Evolutionary conservation across 2,329 filamentous ascomycete genomes (phyloP).

Genomic region (Lomentospora prolificans): DNA sequence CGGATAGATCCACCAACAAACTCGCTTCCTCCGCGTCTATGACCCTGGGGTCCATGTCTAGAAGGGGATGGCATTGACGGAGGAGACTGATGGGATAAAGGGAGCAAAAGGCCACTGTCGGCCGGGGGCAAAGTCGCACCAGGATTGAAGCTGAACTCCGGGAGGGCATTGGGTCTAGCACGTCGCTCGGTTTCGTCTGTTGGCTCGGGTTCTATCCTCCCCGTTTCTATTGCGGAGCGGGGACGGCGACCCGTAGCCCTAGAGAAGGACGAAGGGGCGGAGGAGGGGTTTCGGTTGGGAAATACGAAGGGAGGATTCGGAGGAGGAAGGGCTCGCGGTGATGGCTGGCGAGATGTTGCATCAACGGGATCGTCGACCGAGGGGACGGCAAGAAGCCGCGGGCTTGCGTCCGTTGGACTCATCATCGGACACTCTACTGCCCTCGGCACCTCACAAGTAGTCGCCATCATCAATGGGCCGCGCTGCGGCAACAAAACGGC

Average conservation of each 20-base stretch:
- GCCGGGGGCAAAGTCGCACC: conserved; percentile 27
- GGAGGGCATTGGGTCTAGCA: background rate
- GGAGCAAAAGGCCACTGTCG: conserved; percentile 35
- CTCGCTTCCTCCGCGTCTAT: conserved; percentile 74
- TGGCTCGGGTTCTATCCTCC: conserved; percentile 14
- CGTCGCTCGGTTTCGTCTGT: background rate
- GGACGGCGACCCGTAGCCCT: conserved; percentile 40
- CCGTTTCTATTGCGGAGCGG: conserved; percentile 41
- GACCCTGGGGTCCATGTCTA: conserved; percentile 56
- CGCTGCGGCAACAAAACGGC: conserved; percentile 7
- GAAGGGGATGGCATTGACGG: conserved; percentile 44
- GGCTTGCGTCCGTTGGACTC: conserved; percentile 16
- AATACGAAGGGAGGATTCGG: conserved; percentile 60
- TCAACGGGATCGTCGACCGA: conserved; percentile 14
- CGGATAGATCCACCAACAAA: conserved; percentile 68
- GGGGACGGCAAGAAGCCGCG: conserved; percentile 9
- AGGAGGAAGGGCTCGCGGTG: conserved; percentile 23
- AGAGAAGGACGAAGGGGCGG: conserved; percentile 37
- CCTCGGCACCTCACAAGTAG: conserved; percentile 27
- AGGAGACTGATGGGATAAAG: conserved; percentile 43
- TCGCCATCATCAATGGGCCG: conserved; percentile 26
- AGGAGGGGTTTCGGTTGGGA: conserved; percentile 36
- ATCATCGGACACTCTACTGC: conserved; percentile 20
- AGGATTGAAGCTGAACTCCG: conserved; percentile 45
- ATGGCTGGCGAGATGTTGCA: conserved; percentile 10